Conservation (phyloP, 768 basidiomycete species). For the Tricholoma hemisulphureum region DNA sequence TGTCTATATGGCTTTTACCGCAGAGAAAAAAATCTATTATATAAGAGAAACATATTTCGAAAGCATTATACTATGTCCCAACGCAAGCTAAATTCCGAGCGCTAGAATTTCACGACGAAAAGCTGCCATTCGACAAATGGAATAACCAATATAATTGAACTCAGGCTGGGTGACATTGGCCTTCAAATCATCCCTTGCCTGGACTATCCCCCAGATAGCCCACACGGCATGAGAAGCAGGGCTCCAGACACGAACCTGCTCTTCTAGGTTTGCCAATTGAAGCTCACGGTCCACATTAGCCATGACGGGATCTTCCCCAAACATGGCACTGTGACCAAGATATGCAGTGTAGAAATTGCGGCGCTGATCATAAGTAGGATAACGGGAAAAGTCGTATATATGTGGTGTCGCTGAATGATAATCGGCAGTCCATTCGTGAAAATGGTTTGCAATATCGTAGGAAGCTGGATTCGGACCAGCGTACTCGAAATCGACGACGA, state of each 20-base stretch:
- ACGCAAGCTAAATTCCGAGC: conserved; percentile 35
- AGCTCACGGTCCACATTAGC: conserved; percentile 38
- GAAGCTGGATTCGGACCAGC: conserved; percentile 89
- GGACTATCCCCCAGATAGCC: conserved; percentile 93
- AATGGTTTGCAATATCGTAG: conserved; percentile 96
- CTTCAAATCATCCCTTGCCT: conserved; percentile 76
- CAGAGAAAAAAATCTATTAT: neutral
- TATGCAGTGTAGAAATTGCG: conserved; percentile 86
- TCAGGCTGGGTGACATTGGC: conserved; percentile 60
- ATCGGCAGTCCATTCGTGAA: conserved; percentile 95
- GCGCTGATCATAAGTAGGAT: conserved; percentile 73
- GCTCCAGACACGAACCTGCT: conserved; percentile 84
- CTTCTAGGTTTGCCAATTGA: conserved; percentile 61
- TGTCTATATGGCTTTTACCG: conserved; percentile 16
- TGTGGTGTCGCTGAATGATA: conserved; percentile 76
- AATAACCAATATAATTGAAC: conserved; percentile 89
- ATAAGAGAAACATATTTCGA: neutral
- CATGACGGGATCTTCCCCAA: conserved; percentile 30
- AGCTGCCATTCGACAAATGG: conserved; percentile 60
- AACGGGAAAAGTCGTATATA: conserved; percentile 56
- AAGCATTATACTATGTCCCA: neutral
- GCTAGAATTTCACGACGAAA: conserved; percentile 57
- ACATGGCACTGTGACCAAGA: conserved; percentile 49
- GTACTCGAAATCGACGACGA: conserved; percentile 98
- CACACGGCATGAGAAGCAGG: conserved; percentile 90